A percentile compares a stretch with the other conserved stretches of the same genome.
These are phyloP conservation scores for Trifolium subterraneum DNA, from an alignment of 306 rosid species.

Conservation along the genomic window DNA sequence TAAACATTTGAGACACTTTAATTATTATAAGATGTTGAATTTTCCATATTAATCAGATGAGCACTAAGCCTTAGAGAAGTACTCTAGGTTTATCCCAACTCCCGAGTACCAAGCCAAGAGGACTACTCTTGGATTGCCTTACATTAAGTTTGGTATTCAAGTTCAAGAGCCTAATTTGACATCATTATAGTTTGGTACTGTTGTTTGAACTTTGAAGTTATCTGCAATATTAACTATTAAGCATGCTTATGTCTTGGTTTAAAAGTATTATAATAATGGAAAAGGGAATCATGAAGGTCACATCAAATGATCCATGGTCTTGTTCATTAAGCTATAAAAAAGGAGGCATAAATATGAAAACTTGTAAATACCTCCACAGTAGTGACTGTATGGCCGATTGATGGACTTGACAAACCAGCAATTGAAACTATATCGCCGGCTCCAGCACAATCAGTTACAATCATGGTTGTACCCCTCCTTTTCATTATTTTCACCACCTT, in stretches of 20 bases:
- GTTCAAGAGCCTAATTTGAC: neutral
- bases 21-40: constrained; percentile 7
- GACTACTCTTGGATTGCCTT: constrained; percentile 6
- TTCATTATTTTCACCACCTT: constrained; percentile 92
- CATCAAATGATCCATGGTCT: constrained; percentile 15
- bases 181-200: neutral
- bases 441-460: constrained; percentile 82
- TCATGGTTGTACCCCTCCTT: constrained; percentile 84
- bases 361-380: constrained; percentile 62
- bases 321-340: constrained; percentile 5
- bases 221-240: neutral
- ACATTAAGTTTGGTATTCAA: neutral
- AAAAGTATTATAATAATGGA: neutral
- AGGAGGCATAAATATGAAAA: constrained; percentile 16
- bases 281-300: neutral
- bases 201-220: constrained; percentile 9
- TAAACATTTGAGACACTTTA: neutral
- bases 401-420: constrained; percentile 84
- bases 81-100: constrained; percentile 21
- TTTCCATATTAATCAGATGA: neutral
- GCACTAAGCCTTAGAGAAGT: neutral
- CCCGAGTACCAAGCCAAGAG: neutral
- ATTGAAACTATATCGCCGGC: constrained; percentile 96
- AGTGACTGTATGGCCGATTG: constrained; percentile 93
- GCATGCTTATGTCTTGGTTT: constrained; percentile 3